Evolutionary conservation across 192 early-diverging fungal species (phyloP).

Genomic region (Linderina pennispora): DNA sequence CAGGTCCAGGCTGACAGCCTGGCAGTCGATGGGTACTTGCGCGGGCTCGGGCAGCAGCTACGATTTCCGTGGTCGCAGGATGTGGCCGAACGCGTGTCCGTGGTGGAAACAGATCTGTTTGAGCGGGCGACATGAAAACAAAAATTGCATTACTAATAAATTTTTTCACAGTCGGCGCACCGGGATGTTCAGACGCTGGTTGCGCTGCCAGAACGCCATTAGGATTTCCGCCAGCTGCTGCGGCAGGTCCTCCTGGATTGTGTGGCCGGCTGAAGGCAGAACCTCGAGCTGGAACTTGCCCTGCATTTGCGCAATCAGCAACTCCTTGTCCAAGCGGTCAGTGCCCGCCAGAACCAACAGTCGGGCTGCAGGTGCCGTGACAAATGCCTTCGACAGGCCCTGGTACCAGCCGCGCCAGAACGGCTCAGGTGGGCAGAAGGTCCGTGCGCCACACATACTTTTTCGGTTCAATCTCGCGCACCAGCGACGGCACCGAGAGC

Average conservation of each 20-base stretch:
- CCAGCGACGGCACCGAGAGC: slow-evolving; percentile 64
- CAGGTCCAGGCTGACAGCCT: slow-evolving; percentile 1
- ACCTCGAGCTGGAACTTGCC: slow-evolving; percentile 73
- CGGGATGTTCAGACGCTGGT: slow-evolving; percentile 50
- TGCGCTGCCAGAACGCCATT: slow-evolving; percentile 64
- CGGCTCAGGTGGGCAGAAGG: slow-evolving; percentile 52
- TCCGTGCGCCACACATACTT: slow-evolving; percentile 55
- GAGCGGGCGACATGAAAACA: too few relatives aligned
- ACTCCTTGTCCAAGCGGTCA: slow-evolving; percentile 67
- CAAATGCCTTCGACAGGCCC: slow-evolving; percentile 65
- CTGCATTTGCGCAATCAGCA: slow-evolving; percentile 80
- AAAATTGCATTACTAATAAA: too few relatives aligned
- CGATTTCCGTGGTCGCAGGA: slow-evolving; percentile 7
- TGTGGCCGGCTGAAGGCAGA: slow-evolving; percentile 63
- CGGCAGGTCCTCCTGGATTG: slow-evolving; percentile 68
- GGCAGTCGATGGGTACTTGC: neutral
- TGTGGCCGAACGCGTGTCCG: slow-evolving; percentile 5
- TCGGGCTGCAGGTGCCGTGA: slow-evolving; percentile 54
- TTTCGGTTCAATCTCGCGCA: slow-evolving; percentile 3
- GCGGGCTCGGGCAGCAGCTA: neutral
- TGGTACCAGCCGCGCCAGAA: slow-evolving; percentile 63
- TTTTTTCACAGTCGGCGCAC: slow-evolving; percentile 7
- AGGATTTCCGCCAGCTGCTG: slow-evolving; percentile 49
- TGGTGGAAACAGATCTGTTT: neutral
- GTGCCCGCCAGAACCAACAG: slow-evolving; percentile 66